Evolutionary conservation across 1,139 yeast genomes (phyloP), one percentile per base, ranked within the genome.

Genomic region (Scheffersomyces parashehatae): DNA sequence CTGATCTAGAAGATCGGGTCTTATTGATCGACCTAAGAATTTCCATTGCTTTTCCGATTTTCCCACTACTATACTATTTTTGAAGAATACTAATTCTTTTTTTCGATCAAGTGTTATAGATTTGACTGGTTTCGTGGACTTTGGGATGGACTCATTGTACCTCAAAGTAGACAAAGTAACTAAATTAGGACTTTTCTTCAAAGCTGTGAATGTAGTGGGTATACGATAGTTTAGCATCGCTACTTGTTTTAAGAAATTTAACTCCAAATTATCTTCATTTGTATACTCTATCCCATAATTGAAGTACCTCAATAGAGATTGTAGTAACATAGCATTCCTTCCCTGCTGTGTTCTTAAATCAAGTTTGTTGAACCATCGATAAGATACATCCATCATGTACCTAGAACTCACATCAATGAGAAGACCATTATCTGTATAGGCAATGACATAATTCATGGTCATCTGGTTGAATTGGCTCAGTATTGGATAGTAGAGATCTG

Each of bases 31-130:
- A 1, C 74, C 76, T 16, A 67, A 47, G 42, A 68, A 61, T 45
- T 67, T 69, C 76, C 76, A 70, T 41, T 68, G 75, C 16, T 61
- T 64, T 40, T 59, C 65, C 0, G 75, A 68, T 48, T 65, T 70
- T 2, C 73, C 74, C 3, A 60, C 60, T 7, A 60, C 36, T 1
- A 69, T 47, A 8, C 55, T 42, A 35, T 59, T 55, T 40, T 62
- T 60, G 39, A 62, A 63, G 47, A 52, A 70, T 0, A 70, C 58
- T 0, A 55, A 49, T 10, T 52, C 53, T 28, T 41, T 52, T 29
- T 43, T 48, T 0, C 50, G 48, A 20, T 54, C 56, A 0, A 64
- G 44, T 6, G 38, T 44, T 0, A 65, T 45, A 10, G 26, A 37
- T 36, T 42, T 15, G 2, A 67, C 38, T 0, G 60, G 59, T 4